These are phyloP conservation scores for Fraxinus sp. DNA, from an alignment of 305 asterid species.

Conservation along the genomic window DNA sequence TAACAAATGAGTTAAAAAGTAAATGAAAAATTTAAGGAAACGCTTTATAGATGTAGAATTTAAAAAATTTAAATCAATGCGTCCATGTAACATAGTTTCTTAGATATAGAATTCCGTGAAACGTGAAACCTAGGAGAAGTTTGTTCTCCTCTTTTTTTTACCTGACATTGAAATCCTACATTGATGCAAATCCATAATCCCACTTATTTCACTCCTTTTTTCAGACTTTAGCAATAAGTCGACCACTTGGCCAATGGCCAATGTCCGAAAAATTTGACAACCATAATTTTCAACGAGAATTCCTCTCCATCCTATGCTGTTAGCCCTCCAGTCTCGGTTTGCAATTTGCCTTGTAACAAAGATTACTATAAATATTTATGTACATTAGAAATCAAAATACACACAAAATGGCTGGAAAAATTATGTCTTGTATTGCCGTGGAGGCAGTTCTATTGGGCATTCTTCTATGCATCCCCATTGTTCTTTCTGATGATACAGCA, in stretches of 20 bases:
- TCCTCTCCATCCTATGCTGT: not conserved
- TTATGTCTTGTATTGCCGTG: not conserved
- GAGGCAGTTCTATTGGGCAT: conserved; percentile 15
- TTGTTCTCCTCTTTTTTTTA: not conserved
- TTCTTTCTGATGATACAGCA: conserved; percentile 16
- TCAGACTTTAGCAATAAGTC: not conserved
- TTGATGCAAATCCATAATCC: not conserved
- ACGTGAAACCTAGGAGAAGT: not conserved
- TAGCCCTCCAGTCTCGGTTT: not conserved
- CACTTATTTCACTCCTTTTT: not conserved
- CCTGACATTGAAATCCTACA: not conserved
- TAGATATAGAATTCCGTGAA: not conserved
- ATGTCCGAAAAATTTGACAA: not conserved
- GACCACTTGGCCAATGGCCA: not conserved
- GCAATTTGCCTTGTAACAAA: not conserved
- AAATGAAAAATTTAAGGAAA: no score
- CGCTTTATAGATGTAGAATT: no score
- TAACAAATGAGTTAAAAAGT: no score
- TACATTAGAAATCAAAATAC: not conserved
- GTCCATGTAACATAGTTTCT: no score
- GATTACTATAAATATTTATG: not conserved
- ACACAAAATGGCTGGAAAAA: conserved; percentile 9
- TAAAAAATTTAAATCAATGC: no score
- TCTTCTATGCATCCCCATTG: conserved; percentile 31
- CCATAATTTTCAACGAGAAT: not conserved